Evolutionary conservation across 2,329 filamentous ascomycete genomes (phyloP).

Genomic region (Botryosphaeria dothidea): DNA sequence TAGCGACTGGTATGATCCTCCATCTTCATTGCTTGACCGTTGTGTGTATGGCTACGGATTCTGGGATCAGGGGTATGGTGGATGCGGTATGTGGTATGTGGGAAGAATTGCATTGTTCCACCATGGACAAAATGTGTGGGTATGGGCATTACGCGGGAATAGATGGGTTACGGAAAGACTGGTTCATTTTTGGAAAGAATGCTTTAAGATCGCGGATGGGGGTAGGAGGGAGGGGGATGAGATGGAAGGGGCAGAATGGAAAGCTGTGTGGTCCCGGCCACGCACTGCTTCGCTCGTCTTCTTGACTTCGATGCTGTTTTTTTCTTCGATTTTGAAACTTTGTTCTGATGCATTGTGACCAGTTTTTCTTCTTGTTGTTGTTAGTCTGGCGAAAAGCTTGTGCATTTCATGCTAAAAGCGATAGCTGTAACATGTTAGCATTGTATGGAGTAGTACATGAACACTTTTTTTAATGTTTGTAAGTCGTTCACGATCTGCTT

Average conservation of each 20-base stretch:
- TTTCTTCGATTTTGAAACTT: background rate
- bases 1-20: constrained; percentile 3
- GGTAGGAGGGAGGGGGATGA: no score
- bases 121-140: background rate
- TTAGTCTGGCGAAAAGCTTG: background rate
- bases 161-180: constrained; percentile 7
- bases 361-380: background rate
- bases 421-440: background rate
- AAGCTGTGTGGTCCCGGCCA: background rate
- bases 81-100: no score
- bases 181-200: constrained; percentile 6
- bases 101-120: background rate
- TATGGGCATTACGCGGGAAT: background rate
- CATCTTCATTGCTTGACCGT: background rate
- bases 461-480: background rate
- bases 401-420: background rate
- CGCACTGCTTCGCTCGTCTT: background rate
- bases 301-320: background rate
- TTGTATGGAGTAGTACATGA: background rate
- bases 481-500: no score
- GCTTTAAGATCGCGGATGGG: background rate
- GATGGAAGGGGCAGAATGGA: background rate
- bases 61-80: no score
- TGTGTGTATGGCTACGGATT: background rate
- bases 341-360: background rate